Base-by-base conservation (phyloP, 2,329 filamentous ascomycete species). In the Colletotrichum camelliae region DNA sequence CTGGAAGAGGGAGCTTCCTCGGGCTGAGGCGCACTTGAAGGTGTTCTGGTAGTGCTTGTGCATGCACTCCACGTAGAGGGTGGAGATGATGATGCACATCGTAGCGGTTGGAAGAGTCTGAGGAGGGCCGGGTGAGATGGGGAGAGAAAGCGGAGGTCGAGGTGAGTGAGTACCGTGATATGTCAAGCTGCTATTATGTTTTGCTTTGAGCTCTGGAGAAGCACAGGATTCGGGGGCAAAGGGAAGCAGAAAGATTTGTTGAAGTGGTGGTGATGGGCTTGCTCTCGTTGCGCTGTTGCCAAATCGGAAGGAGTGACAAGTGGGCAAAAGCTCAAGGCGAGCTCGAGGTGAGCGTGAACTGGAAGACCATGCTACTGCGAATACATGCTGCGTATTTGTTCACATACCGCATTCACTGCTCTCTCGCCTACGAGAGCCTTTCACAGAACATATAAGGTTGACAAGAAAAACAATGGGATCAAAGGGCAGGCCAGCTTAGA, bases 21-120 rank as follows among this genome's bases (percentile, higher is more conserved):
- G 77, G 2, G 79, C 83, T 1, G 79, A 33, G 58, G 79, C 76
- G 71, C 84, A 86, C 27, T 74, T 75, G 70, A 77, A 82, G 8
- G 82, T 84, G 80, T 84, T 85, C 62, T 85, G 83, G 77, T 82
- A 85, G 64, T 79, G 68, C 64, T 73, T 79, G 76, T 85, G 83
- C 29, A 67, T 67, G 80, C 84, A 86, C 5, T 73, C 72, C 9
- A 79, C 76, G 58, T 75, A 72, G 43, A 79, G 74, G 24, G 78
- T 82, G 70, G 80, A 82, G 62, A 83, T 75, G 65, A 83, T 79
- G 76, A 79, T 78, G 70, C 84, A 86, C 84, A 86, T 85, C 43
- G 15, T 70, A 7, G 21, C 15, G 33, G 67, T 61, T 64, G 33
- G 12, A 3, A 58, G 7, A 12, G 1, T 29, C 27, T 18, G 13